These are phyloP conservation scores for Calonectria montana DNA, from an alignment of 2,329 filamentous ascomycete genomes.

Conservation along the genomic window DNA sequence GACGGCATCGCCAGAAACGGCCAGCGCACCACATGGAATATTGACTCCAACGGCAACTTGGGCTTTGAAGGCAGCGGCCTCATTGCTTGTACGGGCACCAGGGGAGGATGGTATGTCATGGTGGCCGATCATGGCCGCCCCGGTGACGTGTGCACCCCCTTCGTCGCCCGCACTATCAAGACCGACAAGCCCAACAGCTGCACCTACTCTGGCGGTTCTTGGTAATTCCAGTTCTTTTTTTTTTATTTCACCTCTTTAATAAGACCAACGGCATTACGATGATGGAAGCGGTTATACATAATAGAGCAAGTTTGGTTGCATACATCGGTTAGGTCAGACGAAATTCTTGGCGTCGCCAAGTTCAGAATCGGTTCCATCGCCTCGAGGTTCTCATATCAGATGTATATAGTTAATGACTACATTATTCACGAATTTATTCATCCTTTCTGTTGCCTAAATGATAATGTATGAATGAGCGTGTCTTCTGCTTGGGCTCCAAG, in stretches of 20 bases:
- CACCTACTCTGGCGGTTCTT: constrained; percentile 43
- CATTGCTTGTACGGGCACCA: constrained; percentile 63
- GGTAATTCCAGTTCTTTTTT: background rate
- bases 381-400: background rate
- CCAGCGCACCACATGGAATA: constrained; percentile 60
- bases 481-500: background rate
- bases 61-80: constrained; percentile 57
- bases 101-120: constrained; percentile 53
- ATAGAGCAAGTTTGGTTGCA: background rate
- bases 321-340: background rate
- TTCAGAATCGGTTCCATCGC: background rate
- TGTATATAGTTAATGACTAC: background rate
- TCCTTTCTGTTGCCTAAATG: background rate
- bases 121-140: constrained; percentile 46
- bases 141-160: constrained; percentile 51
- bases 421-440: background rate
- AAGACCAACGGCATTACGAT: background rate
- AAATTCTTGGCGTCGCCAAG: background rate
- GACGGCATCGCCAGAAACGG: constrained; percentile 49
- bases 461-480: background rate
- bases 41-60: constrained; percentile 58
- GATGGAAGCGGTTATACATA: background rate
- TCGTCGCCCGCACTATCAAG: constrained; percentile 47
- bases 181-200: constrained; percentile 49
- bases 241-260: background rate